Conservation (phyloP, 73 alveolate genomes). For the Symbiodinium pilosum region DNA sequence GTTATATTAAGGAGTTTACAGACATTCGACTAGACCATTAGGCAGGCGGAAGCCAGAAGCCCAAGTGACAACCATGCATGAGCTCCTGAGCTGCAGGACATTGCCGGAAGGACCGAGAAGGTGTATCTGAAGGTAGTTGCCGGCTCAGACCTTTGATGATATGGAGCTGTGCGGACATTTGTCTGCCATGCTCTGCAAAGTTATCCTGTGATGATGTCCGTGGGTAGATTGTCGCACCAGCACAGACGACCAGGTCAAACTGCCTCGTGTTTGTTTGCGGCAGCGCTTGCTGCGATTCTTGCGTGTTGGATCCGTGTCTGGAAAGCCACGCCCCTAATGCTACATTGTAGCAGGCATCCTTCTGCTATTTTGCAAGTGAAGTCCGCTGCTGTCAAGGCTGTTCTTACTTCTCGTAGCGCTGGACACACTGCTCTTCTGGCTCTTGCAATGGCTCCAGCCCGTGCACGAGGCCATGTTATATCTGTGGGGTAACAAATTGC, state of each 20-base stretch:
- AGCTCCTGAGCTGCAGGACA: conserved; percentile 96
- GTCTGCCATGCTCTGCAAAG: not conserved
- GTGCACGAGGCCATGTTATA: too few species aligned
- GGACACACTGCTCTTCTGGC: conserved; percentile 63
- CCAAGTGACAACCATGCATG: too few species aligned
- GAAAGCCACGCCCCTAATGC: not conserved
- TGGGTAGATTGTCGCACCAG: not conserved
- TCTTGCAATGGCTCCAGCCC: conserved; percentile 62
- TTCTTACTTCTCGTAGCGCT: conserved; percentile 64
- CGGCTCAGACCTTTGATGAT: not conserved
- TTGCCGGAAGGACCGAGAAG: conserved; percentile 98
- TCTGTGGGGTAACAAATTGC: too few species aligned
- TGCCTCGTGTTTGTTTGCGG: conserved; percentile 33
- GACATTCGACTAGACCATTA: too few species aligned
- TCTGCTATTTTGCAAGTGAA: too few species aligned
- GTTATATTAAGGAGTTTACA: too few species aligned
- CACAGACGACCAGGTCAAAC: not conserved
- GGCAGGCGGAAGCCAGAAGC: too few species aligned
- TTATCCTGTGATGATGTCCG: not conserved
- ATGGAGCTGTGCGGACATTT: not conserved
- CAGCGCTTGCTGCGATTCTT: conserved; percentile 73
- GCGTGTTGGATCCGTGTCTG: conserved; percentile 73
- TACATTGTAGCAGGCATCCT: not conserved
- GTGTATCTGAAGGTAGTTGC: conserved; percentile 98
- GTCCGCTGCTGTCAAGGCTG: conserved; percentile 25